Base-by-base conservation (phyloP, 768 basidiomycete species). In the Termitomyces sp. region DNA sequence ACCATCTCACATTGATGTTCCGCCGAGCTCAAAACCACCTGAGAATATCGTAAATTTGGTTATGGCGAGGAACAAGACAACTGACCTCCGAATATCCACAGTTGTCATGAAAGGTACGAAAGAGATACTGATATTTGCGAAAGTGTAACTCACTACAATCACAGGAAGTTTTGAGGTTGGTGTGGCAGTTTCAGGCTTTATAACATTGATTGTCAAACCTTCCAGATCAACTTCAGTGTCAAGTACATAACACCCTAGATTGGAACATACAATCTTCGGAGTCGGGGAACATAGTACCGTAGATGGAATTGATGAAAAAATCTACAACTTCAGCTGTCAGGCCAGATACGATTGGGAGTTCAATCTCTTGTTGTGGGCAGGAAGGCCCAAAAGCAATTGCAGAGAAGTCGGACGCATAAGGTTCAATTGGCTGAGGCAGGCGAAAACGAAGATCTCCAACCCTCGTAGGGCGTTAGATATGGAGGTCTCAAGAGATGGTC, bases 161-260 rank as follows among this genome's bases (percentile, higher is more conserved):
- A 79, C 74, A 0, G 78, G 78, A 5, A 80, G 63, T 32, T 71
- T 71, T 1, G 71, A 71, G 2, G 54, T 50, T 0, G 71, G 57
- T 1, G 67, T 69, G 8, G 71, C 65, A 32, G 49, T 58, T 5
- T 64, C 60, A 35, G 79, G 76, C 12, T 64, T 64, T 17, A 75
- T 55, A 17, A 80, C 71, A 46, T 80, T 79, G 28, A 79, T 46
- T 5, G 71, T 76, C 45, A 79, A 56, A 59, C 75, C 69, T 72
- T 0, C 38, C 60, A 1, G 58, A 62, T 55, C 62, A 68, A 45
- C 60, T 61, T 1, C 58, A 53, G 5, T 64, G 65, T 1, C 62
- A 6, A 22, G 11, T 24, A 15, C 12, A 35, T 14, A 21, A 19
- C 26, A 40, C 8, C 5, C 15, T 19, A 5, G 9, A 58, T 10